Conservation (phyloP, 345 rosid species). For the Syzygium grande region DNA sequence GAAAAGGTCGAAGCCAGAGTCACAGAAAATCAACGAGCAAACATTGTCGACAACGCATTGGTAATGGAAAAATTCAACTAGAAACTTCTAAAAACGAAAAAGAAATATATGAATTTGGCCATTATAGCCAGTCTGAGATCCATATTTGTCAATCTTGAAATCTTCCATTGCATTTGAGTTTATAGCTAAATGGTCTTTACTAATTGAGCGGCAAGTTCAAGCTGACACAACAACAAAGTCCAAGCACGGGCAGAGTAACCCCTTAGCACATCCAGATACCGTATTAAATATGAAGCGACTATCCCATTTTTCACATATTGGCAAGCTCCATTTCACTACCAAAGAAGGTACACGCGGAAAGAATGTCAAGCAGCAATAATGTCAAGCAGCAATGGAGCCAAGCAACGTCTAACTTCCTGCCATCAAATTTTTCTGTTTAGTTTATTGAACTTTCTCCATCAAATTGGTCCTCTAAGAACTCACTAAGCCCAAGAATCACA, state of each 20-base stretch:
- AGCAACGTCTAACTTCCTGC: neutral
- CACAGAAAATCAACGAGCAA: neutral
- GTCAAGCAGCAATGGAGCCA: slow-evolving; percentile 2
- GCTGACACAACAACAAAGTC: neutral
- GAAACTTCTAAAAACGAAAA: neutral
- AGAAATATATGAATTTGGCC: neutral
- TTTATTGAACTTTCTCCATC: neutral
- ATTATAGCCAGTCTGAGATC: neutral
- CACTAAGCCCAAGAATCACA: neutral
- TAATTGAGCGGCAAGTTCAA: neutral
- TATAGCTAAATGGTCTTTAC: neutral
- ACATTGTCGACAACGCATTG: neutral
- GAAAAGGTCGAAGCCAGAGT: slow-evolving; percentile 12
- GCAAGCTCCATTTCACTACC: neutral
- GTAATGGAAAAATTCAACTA: neutral
- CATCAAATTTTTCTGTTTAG: neutral
- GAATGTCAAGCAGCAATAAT: slow-evolving; percentile 3
- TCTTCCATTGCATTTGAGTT: neutral
- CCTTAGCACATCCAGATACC: neutral
- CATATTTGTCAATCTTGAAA: neutral
- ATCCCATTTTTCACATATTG: neutral
- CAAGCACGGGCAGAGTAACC: neutral
- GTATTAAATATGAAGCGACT: neutral
- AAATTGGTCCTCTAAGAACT: neutral
- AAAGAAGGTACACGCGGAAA: neutral